Evolutionary conservation across 345 rosid species (phyloP), one percentile per base, ranked within the genome.

Genomic region (Crucihimalaya himalaica): DNA sequence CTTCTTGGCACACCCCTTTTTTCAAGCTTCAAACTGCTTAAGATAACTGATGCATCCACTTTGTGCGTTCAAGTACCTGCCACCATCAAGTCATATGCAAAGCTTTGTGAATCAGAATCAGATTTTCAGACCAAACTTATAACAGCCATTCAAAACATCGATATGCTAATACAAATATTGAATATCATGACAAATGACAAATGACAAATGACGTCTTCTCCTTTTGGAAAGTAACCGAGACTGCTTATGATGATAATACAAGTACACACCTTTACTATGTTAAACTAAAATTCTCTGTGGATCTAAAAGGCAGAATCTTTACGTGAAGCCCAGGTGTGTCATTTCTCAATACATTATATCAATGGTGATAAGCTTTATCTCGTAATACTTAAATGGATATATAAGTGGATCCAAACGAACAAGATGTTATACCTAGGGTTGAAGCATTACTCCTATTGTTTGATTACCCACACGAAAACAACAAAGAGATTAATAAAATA

Each of bases 1-100:
- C 81, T 72, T 78, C 74, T 42, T 67, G 52, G 74, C 4, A 14
- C 81, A 72, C 78, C 81, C 73, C 81, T 51, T 72, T 43, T 5
- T 4, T 16, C 50, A 59, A 74, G 37, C 53, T 29, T 47, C 79
- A 46, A 29, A 62, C 80, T 74, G 68, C 80, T 61, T 81, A 58
- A 66, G 32, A 66, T 57, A 23, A 48, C 28, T 45, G 70, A 68
- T 81, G 86, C 87, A 80, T 81, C 21, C n/a, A 58, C 52, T 60
- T 71, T 65, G 63, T 15, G 71, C 73, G 70, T 75, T 89, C 85
- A 93, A 85, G 95, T 90, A 84, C 92, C 97, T 90, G 87, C 80
- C 70, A 68, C 42, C 14, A 68, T 51, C 18, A 75, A 67, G 68
- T 42, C 56, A 67, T 47, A 40, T 7, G 5, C 2, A 66, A 66